Evolutionary conservation across 192 early-diverging fungal genomes (phyloP).

Genomic region (Jimgerdemannia flammicorona): DNA sequence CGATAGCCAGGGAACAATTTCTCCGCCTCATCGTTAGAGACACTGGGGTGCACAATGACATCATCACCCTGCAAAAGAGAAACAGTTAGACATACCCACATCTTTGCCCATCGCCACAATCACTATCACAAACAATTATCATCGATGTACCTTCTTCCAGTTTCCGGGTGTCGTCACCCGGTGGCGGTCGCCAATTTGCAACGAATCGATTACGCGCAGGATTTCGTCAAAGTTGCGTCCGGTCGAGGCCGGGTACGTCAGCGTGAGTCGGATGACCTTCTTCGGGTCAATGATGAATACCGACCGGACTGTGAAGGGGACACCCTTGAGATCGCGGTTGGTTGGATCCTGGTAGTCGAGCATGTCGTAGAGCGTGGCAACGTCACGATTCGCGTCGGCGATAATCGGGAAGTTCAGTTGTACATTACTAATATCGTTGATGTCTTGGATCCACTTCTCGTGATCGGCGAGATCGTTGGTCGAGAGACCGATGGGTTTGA

Average conservation of each 20-base stretch:
- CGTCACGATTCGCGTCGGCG: slow-evolving; percentile 80
- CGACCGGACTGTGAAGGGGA: slow-evolving; percentile 93
- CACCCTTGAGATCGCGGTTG: slow-evolving; percentile 82
- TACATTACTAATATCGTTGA: slow-evolving; percentile 87
- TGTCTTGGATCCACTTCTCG: slow-evolving; percentile 87
- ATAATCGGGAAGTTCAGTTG: slow-evolving; percentile 87
- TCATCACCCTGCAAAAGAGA: slow-evolving; percentile 40
- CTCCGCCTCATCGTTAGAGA: slow-evolving; percentile 80
- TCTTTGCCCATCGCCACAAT: too few species aligned
- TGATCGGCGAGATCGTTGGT: slow-evolving; percentile 85
- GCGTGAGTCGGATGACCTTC: slow-evolving; percentile 83
- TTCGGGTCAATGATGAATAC: slow-evolving; percentile 95
- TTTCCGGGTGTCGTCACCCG: slow-evolving; percentile 92
- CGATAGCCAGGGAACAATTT: slow-evolving; percentile 80
- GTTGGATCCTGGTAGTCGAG: slow-evolving; percentile 92
- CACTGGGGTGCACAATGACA: slow-evolving; percentile 88
- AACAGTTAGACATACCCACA: slow-evolving; percentile 5
- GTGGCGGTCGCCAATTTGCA: slow-evolving; percentile 87
- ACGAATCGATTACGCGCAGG: slow-evolving; percentile 87
- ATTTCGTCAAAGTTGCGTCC: slow-evolving; percentile 98
- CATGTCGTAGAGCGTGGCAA: slow-evolving; percentile 95
- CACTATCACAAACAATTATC: too few species aligned
- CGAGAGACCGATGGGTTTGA: slow-evolving; percentile 92
- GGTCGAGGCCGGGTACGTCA: slow-evolving; percentile 91
- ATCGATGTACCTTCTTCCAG: slow-evolving; percentile 63